Evolutionary conservation across 2,329 filamentous ascomycete genomes (phyloP), one percentile per base, ranked within the genome.

Genomic region (Dactylellina cionopaga): DNA sequence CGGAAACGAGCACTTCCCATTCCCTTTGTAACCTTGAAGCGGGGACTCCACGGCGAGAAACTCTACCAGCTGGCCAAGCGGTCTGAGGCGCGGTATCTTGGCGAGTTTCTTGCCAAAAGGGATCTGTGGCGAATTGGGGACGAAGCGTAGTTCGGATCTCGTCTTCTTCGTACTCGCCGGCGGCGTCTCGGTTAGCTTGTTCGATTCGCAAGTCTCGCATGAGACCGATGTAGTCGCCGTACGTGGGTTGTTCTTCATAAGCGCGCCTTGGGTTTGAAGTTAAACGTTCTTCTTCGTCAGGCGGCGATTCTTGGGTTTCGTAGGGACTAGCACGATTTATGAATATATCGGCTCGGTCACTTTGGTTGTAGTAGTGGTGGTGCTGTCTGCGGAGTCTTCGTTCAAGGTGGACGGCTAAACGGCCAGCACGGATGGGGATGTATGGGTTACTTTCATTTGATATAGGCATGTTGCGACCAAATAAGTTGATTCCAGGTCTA

Each of bases 371-470:
- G n/a, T n/a, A n/a, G n/a, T n/a, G n/a, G n/a, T n/a, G n/a, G n/a
- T n/a, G n/a, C n/a, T n/a, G n/a, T n/a, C n/a, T n/a, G n/a, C n/a
- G n/a, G 43, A 15, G 9, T n/a, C 55, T 46, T 10, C 10, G 27
- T 13, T 29, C 1, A 10, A 24, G 39, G 41, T 62, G 56, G 19
- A 62, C 44, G 29, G 56, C 27, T 5, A 62, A n/a, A n/a, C 56
- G 29, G 17, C 56, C 43, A 19, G n/a, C 24, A 11, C 15, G 39
- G 41, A 7, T 24, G 22, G 39, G 22, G 35, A 22, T 29, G 35
- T 19, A 41, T n/a, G n/a, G n/a, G n/a, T n/a, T n/a, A n/a, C n/a
- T n/a, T n/a, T n/a, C n/a, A n/a, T n/a, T n/a, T n/a, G n/a, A n/a
- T n/a, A n/a, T n/a, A n/a, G n/a, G n/a, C n/a, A n/a, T n/a, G n/a